A percentile compares a stretch with the other conserved stretches of the same genome.
These are phyloP conservation scores for Saussurea involucrata DNA, from an alignment of 129 eudicot genomes.

Conservation along the genomic window DNA sequence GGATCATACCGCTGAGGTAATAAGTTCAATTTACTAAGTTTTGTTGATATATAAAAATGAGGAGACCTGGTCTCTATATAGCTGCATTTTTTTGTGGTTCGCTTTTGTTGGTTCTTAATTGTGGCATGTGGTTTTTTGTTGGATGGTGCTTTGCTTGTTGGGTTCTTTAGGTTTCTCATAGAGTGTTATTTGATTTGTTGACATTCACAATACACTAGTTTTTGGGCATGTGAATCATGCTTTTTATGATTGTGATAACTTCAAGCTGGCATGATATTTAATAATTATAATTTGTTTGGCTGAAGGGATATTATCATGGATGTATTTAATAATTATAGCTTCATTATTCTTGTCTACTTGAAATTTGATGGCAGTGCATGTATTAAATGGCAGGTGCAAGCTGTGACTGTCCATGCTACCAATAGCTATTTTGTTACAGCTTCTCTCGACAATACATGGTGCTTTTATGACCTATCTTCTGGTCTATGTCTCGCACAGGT, in stretches of 20 bases:
- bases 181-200: too few relatives aligned
- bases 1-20: conserved; percentile 95
- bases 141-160: neutral
- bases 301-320: neutral
- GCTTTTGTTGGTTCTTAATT: neutral
- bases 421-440: conserved; percentile 89
- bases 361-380: neutral
- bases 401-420: conserved; percentile 93
- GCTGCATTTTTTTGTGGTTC: neutral
- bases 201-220: too few relatives aligned
- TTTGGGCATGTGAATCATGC: too few relatives aligned
- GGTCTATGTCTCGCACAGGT: conserved; percentile 97
- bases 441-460: conserved; percentile 91
- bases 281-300: neutral
- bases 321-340: too few relatives aligned
- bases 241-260: too few relatives aligned
- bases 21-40: neutral
- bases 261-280: too few relatives aligned
- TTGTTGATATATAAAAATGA: neutral
- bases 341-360: neutral
- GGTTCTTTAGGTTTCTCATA: too few relatives aligned
- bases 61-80: neutral
- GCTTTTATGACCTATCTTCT: conserved; percentile 84
- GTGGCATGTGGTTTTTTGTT: neutral
- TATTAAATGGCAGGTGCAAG: conserved; percentile 69